Evolutionary conservation across 1,284 basidiomycete genomes (phyloP), one percentile per base, ranked within the genome.

Genomic region (Phlebopus sp.): DNA sequence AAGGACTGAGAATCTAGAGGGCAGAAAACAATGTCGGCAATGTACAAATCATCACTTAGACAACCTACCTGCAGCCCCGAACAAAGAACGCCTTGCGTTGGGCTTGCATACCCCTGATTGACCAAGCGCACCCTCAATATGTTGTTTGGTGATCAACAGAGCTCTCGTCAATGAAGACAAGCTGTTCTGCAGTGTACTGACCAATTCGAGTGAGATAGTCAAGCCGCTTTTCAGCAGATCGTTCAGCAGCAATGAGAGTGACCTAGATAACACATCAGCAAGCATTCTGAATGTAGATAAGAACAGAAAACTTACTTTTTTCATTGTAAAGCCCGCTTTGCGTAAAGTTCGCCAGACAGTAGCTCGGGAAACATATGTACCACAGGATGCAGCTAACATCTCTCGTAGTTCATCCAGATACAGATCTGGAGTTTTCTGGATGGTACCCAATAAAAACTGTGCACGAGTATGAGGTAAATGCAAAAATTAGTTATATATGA

Each of bases 111-210:
- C 61, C 59, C 25, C 10, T 35, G 5, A 50, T 37, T 18, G 57
- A 52, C 58, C 55, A 58, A 1, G 59, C 63, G 18, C 34, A 23
- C 29, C 30, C 25, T 7, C 48, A 17, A 21, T 50, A 43, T 34
- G 39, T 23, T 3, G 41, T 49, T 14, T 34, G 18, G 42, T 32
- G 19, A 21, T 53, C 53, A 11, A 58, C 46, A 36, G 42, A 29
- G n/a, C 32, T 37, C 25, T 48, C 37, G 21, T 52, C 47, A 18
- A 52, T 19, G 14, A 36, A 44, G 29, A 44, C 35, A 19, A 44
- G 18, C 46, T 69, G 68, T 3, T 60, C 46, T 9, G 63, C 47
- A 3, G 30, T 14, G 48, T 67, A 67, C 8, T 37, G 40, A 2
- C 57, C 57, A 17, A 67, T 60, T 4, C 46, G 35, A 27, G 46